Evolutionary conservation across 805 yeast species (phyloP).

Genomic region (Maudiozyma barnettii): DNA sequence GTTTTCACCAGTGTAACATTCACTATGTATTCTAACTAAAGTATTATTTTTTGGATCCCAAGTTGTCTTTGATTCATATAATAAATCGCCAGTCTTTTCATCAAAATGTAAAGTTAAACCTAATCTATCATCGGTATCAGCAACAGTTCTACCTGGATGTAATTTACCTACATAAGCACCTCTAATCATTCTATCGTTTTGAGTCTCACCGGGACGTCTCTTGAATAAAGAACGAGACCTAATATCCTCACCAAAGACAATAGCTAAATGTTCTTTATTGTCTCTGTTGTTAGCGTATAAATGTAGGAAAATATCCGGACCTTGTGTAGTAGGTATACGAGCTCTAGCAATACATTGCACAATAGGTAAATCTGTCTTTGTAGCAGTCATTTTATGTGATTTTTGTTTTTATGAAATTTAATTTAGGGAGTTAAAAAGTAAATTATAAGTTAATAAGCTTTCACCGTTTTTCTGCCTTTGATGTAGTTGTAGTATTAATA

Average conservation of each 20-base stretch:
- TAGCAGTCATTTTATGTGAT: slow-evolving; percentile 6
- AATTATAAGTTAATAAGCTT: neutral
- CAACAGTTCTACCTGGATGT: slow-evolving; percentile 72
- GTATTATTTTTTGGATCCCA: slow-evolving; percentile 32
- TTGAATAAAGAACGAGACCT: slow-evolving; percentile 66
- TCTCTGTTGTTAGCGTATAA: slow-evolving; percentile 80
- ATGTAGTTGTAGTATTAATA: too few species aligned
- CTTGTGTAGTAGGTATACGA: slow-evolving; percentile 90
- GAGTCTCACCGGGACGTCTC: slow-evolving; percentile 60
- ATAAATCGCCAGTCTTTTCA: slow-evolving; percentile 28
- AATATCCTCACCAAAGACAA: slow-evolving; percentile 89
- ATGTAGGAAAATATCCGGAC: slow-evolving; percentile 89
- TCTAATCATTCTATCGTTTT: slow-evolving; percentile 92
- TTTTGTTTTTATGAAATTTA: too few species aligned
- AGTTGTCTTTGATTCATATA: slow-evolving; percentile 14
- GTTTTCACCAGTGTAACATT: slow-evolving; percentile 97
- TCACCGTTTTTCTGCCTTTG: neutral
- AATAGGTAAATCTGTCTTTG: slow-evolving; percentile 40
- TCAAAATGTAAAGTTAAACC: slow-evolving; percentile 36
- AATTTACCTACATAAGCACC: slow-evolving; percentile 93
- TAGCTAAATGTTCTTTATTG: slow-evolving; percentile 89
- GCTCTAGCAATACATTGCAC: slow-evolving; percentile 91
- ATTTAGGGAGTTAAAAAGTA: too few species aligned
- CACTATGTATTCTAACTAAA: slow-evolving; percentile 86
- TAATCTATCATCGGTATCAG: slow-evolving; percentile 49